Conservation (phyloP, 2,329 filamentous ascomycete species). For the Nigrograna mackinnonii region DNA sequence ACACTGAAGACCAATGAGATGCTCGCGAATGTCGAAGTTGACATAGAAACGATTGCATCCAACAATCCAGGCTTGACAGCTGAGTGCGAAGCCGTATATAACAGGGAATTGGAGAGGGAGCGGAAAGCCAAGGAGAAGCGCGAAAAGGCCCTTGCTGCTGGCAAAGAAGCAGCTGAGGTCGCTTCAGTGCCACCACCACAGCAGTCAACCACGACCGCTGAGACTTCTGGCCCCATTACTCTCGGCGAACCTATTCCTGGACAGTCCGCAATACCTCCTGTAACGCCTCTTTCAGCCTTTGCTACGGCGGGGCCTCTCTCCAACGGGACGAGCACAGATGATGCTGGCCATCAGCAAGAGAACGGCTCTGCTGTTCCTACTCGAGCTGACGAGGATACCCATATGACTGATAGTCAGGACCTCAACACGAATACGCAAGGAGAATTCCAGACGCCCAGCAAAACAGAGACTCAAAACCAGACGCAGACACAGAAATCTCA, state of each 20-base stretch:
- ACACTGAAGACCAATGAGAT: constrained; percentile 89
- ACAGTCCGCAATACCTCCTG: constrained; percentile 45
- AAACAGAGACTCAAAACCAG: constrained; percentile 44
- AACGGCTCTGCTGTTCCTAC: constrained; percentile 48
- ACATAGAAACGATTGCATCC: constrained; percentile 76
- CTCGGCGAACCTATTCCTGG: constrained; percentile 69
- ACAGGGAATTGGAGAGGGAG: constrained; percentile 65
- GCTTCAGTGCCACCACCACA: constrained; percentile 45
- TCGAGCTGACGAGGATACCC: constrained; percentile 44
- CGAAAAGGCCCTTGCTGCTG: constrained; percentile 38
- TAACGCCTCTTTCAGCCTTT: constrained; percentile 38
- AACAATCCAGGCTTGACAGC: constrained; percentile 63
- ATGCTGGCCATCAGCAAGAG: constrained; percentile 32
- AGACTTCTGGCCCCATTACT: constrained; percentile 50
- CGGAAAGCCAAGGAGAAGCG: constrained; percentile 64
- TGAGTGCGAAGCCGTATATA: constrained; percentile 83
- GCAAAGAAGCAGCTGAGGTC: constrained; percentile 38
- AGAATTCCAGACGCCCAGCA: constrained; percentile 36
- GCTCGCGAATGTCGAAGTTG: constrained; percentile 89
- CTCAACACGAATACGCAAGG: constrained; percentile 33
- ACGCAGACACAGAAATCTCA: constrained; percentile 63
- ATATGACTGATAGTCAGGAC: constrained; percentile 50
- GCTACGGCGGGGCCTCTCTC: constrained; percentile 59
- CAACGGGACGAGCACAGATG: constrained; percentile 56
- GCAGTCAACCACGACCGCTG: constrained; percentile 47